phyloP scores from a whole-genome alignment of 345 rosid species.

The Brassica incana region DNA sequence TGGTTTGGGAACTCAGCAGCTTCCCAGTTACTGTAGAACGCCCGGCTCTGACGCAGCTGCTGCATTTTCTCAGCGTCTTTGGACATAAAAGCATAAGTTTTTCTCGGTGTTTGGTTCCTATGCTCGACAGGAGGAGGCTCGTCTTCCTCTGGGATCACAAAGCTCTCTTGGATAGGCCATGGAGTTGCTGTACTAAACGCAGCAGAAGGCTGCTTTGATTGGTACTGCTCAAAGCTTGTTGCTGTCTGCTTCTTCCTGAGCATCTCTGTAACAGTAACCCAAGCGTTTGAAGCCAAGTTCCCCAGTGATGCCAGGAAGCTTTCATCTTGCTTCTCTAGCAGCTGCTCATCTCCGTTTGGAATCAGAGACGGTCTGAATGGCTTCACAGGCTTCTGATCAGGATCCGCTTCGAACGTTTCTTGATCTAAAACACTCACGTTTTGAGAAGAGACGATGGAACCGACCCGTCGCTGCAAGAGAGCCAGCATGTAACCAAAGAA shows the following conservation, averaged over 20 bases:
- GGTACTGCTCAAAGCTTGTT: conserved; percentile 50
- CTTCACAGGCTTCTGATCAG: conserved; percentile 61
- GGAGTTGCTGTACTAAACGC: conserved; percentile 47
- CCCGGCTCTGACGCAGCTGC: conserved; percentile 81
- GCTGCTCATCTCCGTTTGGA: conserved; percentile 64
- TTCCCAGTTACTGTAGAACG: conserved; percentile 71
- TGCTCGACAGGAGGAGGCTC: conserved; percentile 86
- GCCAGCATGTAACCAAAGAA: conserved; percentile 97
- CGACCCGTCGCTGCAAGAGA: conserved; percentile 77
- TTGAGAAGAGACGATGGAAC: conserved; percentile 66
- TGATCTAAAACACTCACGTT: conserved; percentile 66
- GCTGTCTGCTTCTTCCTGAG: conserved; percentile 31
- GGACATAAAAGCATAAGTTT: conserved; percentile 92
- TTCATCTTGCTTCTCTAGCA: conserved; percentile 74
- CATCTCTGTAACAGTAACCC: conserved; percentile 60
- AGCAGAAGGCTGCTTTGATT: conserved; percentile 37
- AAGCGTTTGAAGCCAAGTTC: conserved; percentile 56
- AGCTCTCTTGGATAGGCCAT: conserved; percentile 97
- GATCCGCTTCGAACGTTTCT: conserved; percentile 32
- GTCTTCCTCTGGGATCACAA: conserved; percentile 67
- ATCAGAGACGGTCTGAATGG: conserved; percentile 84
- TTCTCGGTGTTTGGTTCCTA: conserved; percentile 78
- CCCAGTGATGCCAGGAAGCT: conserved; percentile 64
- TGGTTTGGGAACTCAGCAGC: conserved; percentile 57
- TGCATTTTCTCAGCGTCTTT: conserved; percentile 88